Base-by-base conservation (phyloP, 2,329 filamentous ascomycete genomes). In the Alternaria dauci region DNA sequence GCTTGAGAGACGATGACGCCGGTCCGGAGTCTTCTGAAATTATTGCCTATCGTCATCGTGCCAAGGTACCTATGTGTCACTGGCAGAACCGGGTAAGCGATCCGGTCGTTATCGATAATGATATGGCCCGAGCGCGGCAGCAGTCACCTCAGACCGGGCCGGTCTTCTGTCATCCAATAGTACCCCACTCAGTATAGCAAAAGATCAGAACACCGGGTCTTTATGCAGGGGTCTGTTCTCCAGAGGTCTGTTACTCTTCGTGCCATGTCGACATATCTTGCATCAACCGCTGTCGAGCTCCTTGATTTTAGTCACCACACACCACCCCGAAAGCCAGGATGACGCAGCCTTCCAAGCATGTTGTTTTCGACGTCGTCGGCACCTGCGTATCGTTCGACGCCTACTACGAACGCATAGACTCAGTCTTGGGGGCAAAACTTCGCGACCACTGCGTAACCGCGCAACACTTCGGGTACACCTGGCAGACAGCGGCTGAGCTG, bases 401-500 rank as follows among this genome's bases (percentile, higher is more conserved):
- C 34, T 63, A 61, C 54, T 63, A 63, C 41, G 50, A 61, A 42
- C 34, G 50, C 18, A 63, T 63, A 51, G 58, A 61, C 8, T 50
- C 50, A 32, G 51, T 54, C 26, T 26, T 63, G 18, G 61, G 61
- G 41, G 28, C 38, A 30, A 61, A 61, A 32, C 61, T 63, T 32
- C 54, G 58, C 54, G 8, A 58, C 2, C 44, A 58, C 32, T 46
- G 46, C 23, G 47, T 61, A 4, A 59, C 59, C 25, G 11, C 62
- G 5, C 56, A 62, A 39, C 55, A 62, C 50, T 65, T 65, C 39
- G 62, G 59, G 9, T 65, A 52, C 39, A 65, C 56, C 9, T 65
- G 62, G 62, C 62, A 65, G 38, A 62, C 62, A 11, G 39, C 59
- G 11, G 62, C 62, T 41, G 62, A 65, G 39, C 41, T 65, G n/a